Conservation (phyloP, 345 rosid species). For the Citrus hindsii region DNA sequence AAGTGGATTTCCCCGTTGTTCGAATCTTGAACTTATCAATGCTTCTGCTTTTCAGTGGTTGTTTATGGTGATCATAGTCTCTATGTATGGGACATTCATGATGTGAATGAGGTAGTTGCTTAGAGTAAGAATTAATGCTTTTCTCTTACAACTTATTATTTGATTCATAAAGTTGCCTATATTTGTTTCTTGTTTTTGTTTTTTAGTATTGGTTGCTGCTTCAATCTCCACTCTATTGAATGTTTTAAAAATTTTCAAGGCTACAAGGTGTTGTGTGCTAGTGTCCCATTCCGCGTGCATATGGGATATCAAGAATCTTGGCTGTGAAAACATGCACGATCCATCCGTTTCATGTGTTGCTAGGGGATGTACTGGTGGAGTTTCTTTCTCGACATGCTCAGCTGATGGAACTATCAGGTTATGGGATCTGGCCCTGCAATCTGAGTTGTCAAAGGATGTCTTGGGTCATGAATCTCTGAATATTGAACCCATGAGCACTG, state of each 20-base stretch:
- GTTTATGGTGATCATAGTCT: conserved; percentile 74
- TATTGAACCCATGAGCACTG: conserved; percentile 25
- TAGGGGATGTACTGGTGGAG: conserved; percentile 80
- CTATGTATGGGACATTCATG: conserved; percentile 67
- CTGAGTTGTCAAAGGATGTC: conserved; percentile 30
- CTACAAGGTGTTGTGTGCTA: conserved; percentile 58
- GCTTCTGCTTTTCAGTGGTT: conserved; percentile 53
- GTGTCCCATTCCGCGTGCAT: conserved; percentile 75
- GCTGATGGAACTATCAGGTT: conserved; percentile 80
- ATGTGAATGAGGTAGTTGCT: conserved; percentile 54
- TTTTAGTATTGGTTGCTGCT: neutral
- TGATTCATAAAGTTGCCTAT: neutral
- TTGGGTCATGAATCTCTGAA: conserved; percentile 22
- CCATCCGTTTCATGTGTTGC: conserved; percentile 67
- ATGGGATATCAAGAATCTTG: conserved; percentile 80
- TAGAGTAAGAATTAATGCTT: neutral
- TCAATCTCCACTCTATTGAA: conserved; percentile 9
- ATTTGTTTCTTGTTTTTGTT: conserved; percentile 7
- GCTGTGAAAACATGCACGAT: conserved; percentile 74
- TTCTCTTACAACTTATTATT: neutral
- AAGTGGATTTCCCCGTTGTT: neutral
- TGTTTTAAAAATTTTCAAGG: conserved; percentile 37
- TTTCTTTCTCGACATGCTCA: conserved; percentile 85
- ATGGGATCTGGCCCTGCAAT: conserved; percentile 72
- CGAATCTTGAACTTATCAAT: neutral